Conservation (phyloP, 2,329 filamentous ascomycete species). For the Alternaria ethzedia region DNA sequence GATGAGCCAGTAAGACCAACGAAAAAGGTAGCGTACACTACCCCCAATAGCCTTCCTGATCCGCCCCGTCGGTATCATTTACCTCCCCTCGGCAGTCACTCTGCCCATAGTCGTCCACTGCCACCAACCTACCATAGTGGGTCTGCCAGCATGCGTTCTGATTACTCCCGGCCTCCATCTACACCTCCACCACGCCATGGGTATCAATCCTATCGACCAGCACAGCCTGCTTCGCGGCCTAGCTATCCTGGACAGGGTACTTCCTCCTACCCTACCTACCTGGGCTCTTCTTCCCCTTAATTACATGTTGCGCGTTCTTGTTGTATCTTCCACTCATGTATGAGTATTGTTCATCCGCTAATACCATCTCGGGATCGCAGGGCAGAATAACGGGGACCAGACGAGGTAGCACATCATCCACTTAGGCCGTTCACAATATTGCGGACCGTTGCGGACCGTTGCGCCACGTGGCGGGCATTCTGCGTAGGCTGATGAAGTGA, state of each 20-base stretch:
- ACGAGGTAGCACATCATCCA: conserved; percentile 2
- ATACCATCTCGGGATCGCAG: conserved; percentile 27
- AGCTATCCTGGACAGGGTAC: conserved; percentile 34
- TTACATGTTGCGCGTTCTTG: conserved; percentile 11
- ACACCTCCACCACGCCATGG: conserved; percentile 21
- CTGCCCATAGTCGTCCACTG: conserved; percentile 25
- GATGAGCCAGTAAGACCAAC: conserved; percentile 51
- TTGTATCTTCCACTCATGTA: conserved; percentile 21
- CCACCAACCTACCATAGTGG: conserved; percentile 20
- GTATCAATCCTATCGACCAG: conserved; percentile 29
- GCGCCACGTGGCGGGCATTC: not conserved
- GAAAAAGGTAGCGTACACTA: conserved; percentile 52
- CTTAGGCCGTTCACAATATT: not conserved
- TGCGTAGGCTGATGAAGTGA: conserved; percentile 5
- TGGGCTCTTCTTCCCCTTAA: conserved; percentile 36
- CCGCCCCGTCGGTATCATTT: conserved; percentile 37
- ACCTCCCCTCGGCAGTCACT: conserved; percentile 23
- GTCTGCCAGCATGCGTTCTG: conserved; percentile 21
- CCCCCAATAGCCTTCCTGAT: conserved; percentile 46
- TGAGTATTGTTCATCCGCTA: conserved; percentile 28
- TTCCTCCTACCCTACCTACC: conserved; percentile 33
- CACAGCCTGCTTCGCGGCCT: conserved; percentile 29
- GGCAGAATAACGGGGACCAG: conserved; percentile 41
- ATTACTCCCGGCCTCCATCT: conserved; percentile 30
- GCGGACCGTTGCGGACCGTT: not conserved